Base-by-base conservation (phyloP, 2,329 filamentous ascomycete species). In the Podosphaera leucotricha region DNA sequence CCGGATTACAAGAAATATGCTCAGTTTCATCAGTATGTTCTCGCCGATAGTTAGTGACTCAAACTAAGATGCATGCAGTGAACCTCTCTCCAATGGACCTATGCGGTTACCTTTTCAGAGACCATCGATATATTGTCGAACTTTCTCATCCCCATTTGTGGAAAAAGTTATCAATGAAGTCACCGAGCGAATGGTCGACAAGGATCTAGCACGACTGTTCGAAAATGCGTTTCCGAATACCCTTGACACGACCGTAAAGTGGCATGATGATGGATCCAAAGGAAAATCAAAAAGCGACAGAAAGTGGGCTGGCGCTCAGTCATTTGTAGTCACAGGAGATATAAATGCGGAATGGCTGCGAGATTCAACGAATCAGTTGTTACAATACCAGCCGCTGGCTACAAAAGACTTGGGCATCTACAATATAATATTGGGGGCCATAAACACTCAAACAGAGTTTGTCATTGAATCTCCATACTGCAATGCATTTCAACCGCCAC, bases 401-500 rank as follows among this genome's bases (percentile, higher is more conserved):
- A 82, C 76, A 55, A 82, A 83, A 50, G 86, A 95, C 56, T 71
- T 74, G 35, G 71, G 70, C 37, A 77, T 98, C 43, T 75, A 78
- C 57, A 77, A 72, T 49, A 65, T 98, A 44, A 84, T 98, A 21
- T 65, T 92, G 1, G 90, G 90, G 19, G 87, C 87, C 37, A 93
- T 95, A 63, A 92, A 93, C 59, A 95, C 90, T 0, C 90, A 98
- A 62, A 72, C 82, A 15, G 87, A 95, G 60, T 95, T 85, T 56
- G 82, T 98, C 37, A 93, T 95, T 49, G 75, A 83, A 55, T 85
- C 81, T 1, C 90, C 90, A 0, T 98, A 95, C 64, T 98, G 90
- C 68, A 95, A 98, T 60, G 90, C 90, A 16, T 98, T 95, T 61
- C 90, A 98, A 59, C 87, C 90, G 3, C 90, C 90, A 0, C 78